phyloP scores from a whole-genome alignment of 176 grass and related monocot species.

The Thinopyrum elongatum region DNA sequence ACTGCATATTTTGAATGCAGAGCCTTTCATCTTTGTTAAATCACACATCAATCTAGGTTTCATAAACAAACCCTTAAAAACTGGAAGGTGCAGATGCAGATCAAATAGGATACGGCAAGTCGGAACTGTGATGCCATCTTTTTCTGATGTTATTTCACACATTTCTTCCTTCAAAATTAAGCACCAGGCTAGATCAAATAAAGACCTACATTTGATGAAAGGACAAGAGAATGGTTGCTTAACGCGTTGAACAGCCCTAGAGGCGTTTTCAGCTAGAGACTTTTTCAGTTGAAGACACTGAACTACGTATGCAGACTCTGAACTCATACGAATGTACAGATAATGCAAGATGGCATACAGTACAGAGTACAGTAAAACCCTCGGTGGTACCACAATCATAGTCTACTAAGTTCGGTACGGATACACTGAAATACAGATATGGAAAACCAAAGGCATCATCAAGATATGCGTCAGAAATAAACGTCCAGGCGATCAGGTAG shows the following conservation, averaged over 20 bases:
- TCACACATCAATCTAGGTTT: slow-evolving; percentile 30
- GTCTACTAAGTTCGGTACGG: slow-evolving; percentile 10
- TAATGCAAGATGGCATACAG: background rate
- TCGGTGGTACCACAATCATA: background rate
- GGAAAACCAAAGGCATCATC: background rate
- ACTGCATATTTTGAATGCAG: slow-evolving; percentile 40
- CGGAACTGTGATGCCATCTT: background rate
- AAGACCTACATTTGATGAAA: slow-evolving; percentile 4
- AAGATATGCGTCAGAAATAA: background rate
- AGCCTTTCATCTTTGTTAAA: slow-evolving; percentile 35
- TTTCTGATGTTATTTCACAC: background rate
- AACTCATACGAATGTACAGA: background rate
- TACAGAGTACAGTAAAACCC: slow-evolving; percentile 14
- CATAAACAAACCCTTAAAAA: slow-evolving; percentile 35
- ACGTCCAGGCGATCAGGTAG: slow-evolving; percentile 4
- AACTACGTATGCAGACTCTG: background rate
- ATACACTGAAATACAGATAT: slow-evolving; percentile 23
- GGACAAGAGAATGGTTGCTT: background rate
- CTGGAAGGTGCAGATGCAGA: slow-evolving; percentile 6
- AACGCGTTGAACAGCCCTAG: background rate
- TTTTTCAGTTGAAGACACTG: background rate
- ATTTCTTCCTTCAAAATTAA: background rate
- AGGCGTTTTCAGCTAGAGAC: slow-evolving; percentile 1
- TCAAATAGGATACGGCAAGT: background rate
- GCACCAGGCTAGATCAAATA: slow-evolving; percentile 2